phyloP scores from a whole-genome alignment of 306 rosid genomes.

The Cicer chorassanicum region DNA sequence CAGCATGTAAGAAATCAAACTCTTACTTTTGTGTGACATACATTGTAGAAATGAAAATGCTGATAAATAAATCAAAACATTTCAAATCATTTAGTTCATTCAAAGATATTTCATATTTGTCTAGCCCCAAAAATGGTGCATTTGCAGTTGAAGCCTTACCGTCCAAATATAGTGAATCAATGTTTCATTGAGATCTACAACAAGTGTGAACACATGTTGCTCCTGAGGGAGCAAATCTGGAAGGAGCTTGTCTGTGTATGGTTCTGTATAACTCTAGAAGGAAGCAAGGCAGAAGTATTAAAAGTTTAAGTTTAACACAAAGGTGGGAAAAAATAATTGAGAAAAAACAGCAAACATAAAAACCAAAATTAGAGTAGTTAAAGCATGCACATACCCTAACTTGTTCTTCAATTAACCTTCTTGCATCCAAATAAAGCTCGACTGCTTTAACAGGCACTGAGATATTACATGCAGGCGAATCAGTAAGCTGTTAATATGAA shows the following conservation, averaged over 20 bases:
- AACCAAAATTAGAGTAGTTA: conserved; percentile 30
- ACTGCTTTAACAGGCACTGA: conserved; percentile 87
- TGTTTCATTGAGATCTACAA: conserved; percentile 94
- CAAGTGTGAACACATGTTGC: conserved; percentile 86
- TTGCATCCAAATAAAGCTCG: conserved; percentile 77
- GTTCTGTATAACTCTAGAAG: conserved; percentile 82
- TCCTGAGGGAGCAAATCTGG: conserved; percentile 93
- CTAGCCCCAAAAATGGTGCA: background rate
- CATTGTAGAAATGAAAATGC: conserved; percentile 17
- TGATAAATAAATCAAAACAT: background rate
- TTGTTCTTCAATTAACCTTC: conserved; percentile 85
- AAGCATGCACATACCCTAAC: conserved; percentile 58
- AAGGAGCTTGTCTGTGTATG: conserved; percentile 92
- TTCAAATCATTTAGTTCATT: background rate
- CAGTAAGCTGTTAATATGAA: conserved; percentile 33
- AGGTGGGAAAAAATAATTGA: background rate
- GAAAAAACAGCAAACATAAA: conserved; percentile 9
- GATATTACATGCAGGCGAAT: conserved; percentile 42
- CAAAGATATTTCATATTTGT: background rate
- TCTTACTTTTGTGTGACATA: conserved; percentile 18
- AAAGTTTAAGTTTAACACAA: conserved; percentile 11
- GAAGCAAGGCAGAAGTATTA: conserved; percentile 40
- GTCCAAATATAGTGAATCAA: conserved; percentile 88
- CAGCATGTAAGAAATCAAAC: conserved; percentile 13
- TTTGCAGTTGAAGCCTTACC: conserved; percentile 57